Percentiles rank a stretch among this genome's conserved stretches.
These are phyloP conservation scores for Pythium grandisporangium DNA, from an alignment of 352 stramenopile genomes.

Conservation along the genomic window DNA sequence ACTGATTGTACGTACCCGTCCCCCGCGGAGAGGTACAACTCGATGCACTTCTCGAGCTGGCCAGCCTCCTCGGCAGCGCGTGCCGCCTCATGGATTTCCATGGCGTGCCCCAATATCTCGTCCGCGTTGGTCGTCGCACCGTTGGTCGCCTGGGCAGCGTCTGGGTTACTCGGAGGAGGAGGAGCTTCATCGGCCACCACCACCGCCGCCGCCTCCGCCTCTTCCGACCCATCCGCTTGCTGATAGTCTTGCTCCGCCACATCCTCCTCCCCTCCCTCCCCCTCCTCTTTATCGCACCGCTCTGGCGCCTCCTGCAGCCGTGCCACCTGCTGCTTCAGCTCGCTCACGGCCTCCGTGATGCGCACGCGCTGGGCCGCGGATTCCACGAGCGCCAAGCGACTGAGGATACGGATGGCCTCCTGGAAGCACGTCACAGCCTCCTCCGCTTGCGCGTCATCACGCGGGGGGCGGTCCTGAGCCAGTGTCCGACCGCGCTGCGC, in stretches of 20 bases:
- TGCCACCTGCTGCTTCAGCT: constrained; percentile 34
- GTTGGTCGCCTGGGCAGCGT: too few species aligned
- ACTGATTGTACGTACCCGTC: constrained; percentile 12
- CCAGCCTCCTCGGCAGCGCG: constrained; percentile 5
- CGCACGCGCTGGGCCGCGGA: constrained; percentile 56
- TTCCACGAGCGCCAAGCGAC: constrained; percentile 61
- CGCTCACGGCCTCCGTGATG: constrained; percentile 39
- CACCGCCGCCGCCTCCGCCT: too few species aligned
- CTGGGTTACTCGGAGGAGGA: too few species aligned
- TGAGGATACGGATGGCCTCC: constrained; percentile 50
- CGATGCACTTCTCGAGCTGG: constrained; percentile 11
- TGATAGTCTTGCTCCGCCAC: not conserved
- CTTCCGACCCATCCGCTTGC: too few species aligned
- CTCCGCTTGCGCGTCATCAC: not conserved
- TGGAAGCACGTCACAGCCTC: constrained; percentile 35
- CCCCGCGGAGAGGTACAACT: constrained; percentile 45
- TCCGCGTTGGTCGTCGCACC: constrained; percentile 2
- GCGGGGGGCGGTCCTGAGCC: constrained; percentile 11
- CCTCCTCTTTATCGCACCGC: constrained; percentile 30
- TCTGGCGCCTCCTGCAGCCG: constrained; percentile 26
- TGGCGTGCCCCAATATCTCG: constrained; percentile 4
- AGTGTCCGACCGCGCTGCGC: constrained; percentile 32
- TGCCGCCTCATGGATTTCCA: constrained; percentile 12
- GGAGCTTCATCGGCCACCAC: too few species aligned
- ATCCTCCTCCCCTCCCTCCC: constrained; percentile 15